phyloP scores from a whole-genome alignment of 1,284 basidiomycete genomes.

The Fomitopsis palustris region DNA sequence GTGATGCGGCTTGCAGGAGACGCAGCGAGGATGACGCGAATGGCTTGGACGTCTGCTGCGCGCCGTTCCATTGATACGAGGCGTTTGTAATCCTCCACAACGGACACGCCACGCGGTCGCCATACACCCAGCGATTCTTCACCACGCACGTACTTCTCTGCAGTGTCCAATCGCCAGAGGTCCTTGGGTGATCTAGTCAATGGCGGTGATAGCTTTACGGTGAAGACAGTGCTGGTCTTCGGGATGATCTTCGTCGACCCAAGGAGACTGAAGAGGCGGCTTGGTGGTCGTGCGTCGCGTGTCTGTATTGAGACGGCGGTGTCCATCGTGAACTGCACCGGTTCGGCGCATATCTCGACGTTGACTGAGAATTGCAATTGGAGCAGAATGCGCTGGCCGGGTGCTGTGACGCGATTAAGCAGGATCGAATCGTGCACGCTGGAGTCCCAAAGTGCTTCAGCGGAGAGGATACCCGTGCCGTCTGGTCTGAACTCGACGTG shows the following conservation, averaged over 20 bases:
- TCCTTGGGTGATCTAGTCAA: constrained; percentile 85
- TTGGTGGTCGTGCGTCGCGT: constrained; percentile 84
- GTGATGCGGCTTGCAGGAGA: constrained; percentile 44
- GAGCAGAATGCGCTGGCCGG: constrained; percentile 78
- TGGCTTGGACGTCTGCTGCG: constrained; percentile 87
- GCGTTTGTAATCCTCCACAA: constrained; percentile 82
- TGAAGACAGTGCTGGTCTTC: constrained; percentile 81
- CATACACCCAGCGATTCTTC: constrained; percentile 83
- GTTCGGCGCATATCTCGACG: constrained; percentile 81
- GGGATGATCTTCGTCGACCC: constrained; percentile 69
- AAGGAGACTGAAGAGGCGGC: constrained; percentile 72
- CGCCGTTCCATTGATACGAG: constrained; percentile 68
- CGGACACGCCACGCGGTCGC: constrained; percentile 84
- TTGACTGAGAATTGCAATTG: constrained; percentile 77
- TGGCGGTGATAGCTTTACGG: constrained; percentile 78
- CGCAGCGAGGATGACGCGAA: constrained; percentile 71
- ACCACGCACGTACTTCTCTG: constrained; percentile 89
- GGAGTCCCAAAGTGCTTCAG: constrained; percentile 88
- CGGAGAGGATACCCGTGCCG: constrained; percentile 71
- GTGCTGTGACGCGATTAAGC: constrained; percentile 81
- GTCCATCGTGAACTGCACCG: constrained; percentile 85
- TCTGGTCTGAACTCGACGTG: constrained; percentile 73
- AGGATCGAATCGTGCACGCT: constrained; percentile 86
- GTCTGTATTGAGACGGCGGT: constrained; percentile 83
- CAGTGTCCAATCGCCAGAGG: constrained; percentile 93